These are phyloP conservation scores for Solanum pinnatisectum DNA, from an alignment of 257 asterid species.

Conservation along the genomic window DNA sequence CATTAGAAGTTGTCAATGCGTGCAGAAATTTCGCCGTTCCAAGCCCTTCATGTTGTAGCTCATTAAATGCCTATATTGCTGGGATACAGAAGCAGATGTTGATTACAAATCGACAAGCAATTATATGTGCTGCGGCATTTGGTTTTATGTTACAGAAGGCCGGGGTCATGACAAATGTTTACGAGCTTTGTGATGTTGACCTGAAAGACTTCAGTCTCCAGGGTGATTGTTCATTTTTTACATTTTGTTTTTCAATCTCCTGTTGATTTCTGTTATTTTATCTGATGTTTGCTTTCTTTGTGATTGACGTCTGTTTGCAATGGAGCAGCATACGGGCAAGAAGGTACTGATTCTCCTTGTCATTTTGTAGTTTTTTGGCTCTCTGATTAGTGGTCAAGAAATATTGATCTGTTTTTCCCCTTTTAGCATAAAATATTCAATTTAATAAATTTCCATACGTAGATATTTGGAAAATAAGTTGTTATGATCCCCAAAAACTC, in stretches of 20 bases:
- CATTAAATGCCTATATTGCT: slow-evolving; percentile 58
- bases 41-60: slow-evolving; percentile 82
- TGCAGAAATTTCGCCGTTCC: slow-evolving; percentile 75
- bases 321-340: slow-evolving; percentile 60
- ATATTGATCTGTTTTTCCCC: not conserved
- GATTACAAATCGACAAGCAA: slow-evolving; percentile 90
- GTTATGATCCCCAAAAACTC: not conserved
- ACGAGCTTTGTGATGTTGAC: slow-evolving; percentile 91
- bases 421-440: not conserved
- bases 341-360: slow-evolving; percentile 42
- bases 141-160: slow-evolving; percentile 86
- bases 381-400: not conserved
- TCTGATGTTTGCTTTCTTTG: slow-evolving; percentile 2
- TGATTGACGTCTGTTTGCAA: slow-evolving; percentile 9
- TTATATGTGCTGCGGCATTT: slow-evolving; percentile 70
- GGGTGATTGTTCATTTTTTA: slow-evolving; percentile 32
- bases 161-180: slow-evolving; percentile 80
- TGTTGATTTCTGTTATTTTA: slow-evolving; percentile 7
- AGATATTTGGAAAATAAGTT: not conserved
- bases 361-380: not conserved
- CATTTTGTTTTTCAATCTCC: not conserved
- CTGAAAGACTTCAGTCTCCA: slow-evolving; percentile 95
- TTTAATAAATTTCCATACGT: not conserved
- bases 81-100: slow-evolving; percentile 82
- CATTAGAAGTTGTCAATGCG: slow-evolving; percentile 67